phyloP scores from a whole-genome alignment of 306 rosid species.

The Vachellia collinsii region DNA sequence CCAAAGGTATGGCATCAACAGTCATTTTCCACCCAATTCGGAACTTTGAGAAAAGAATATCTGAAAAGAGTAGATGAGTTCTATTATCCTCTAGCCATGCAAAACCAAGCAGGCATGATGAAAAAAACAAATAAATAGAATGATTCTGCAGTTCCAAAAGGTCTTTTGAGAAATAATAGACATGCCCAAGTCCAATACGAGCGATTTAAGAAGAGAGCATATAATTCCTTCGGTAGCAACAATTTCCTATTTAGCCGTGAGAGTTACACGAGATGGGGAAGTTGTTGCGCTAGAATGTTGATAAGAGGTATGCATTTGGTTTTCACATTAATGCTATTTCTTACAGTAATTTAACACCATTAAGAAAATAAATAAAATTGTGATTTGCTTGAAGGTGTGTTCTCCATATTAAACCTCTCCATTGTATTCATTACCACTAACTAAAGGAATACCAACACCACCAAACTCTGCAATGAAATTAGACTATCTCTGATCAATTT shows the following conservation, averaged over 20 bases:
- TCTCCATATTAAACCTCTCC: neutral
- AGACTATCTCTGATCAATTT: no score
- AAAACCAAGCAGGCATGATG: slow-evolving; percentile 24
- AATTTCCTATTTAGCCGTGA: neutral
- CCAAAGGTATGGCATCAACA: slow-evolving; percentile 72
- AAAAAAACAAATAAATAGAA: neutral
- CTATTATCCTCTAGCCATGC: slow-evolving; percentile 20
- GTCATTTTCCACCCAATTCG: slow-evolving; percentile 93
- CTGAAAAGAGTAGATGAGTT: slow-evolving; percentile 48
- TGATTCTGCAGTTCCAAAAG: slow-evolving; percentile 32
- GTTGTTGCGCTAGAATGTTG: neutral
- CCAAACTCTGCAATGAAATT: neutral
- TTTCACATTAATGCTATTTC: neutral
- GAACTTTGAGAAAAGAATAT: slow-evolving; percentile 72
- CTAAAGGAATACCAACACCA: neutral
- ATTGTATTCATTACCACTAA: neutral
- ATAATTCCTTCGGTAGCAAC: neutral
- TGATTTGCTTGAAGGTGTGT: neutral
- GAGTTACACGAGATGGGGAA: slow-evolving; percentile 10
- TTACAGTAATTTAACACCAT: neutral
- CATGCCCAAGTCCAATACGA: slow-evolving; percentile 12
- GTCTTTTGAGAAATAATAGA: slow-evolving; percentile 1
- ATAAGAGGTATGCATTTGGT: neutral
- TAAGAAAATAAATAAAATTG: neutral
- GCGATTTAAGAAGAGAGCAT: slow-evolving; percentile 24